These are phyloP conservation scores for Parietichytrium sp. DNA, from an alignment of 108 stramenopile species.

Conservation along the genomic window DNA sequence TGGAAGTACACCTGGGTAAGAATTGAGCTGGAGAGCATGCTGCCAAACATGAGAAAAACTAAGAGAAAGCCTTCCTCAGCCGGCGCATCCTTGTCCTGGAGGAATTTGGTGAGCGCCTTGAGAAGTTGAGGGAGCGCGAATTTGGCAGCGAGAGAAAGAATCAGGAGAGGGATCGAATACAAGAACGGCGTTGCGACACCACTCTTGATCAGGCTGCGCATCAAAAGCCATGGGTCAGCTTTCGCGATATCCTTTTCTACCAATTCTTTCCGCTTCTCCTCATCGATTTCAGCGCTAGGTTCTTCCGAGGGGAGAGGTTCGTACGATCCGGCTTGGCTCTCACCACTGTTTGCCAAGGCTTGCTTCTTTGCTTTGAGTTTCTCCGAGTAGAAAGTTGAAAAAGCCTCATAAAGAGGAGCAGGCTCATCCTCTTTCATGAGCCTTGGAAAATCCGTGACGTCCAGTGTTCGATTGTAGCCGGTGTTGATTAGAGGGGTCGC, in stretches of 20 bases:
- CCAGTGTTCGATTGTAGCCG: not conserved
- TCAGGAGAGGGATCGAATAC: slow-evolving; percentile 47
- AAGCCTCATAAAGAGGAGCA: not conserved
- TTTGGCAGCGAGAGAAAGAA: slow-evolving; percentile 81
- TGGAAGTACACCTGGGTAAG: slow-evolving; percentile 88
- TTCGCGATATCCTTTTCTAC: too few species aligned
- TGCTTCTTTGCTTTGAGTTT: not conserved
- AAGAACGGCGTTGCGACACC: not conserved
- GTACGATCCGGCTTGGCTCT: not conserved
- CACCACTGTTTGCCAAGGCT: not conserved
- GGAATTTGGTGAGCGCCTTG: slow-evolving; percentile 69
- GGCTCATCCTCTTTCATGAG: not conserved
- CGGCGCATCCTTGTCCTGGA: slow-evolving; percentile 48
- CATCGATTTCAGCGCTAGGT: too few species aligned
- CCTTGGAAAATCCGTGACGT: not conserved
- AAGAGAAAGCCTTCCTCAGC: not conserved
- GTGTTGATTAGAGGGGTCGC: not conserved
- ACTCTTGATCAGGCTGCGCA: not conserved
- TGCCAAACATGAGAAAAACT: not conserved
- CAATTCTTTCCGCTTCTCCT: not conserved
- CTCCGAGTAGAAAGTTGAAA: not conserved
- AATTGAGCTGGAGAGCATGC: slow-evolving; percentile 44
- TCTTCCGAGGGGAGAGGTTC: too few species aligned
- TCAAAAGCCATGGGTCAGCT: not conserved
- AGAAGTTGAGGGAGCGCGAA: slow-evolving; percentile 82